Evolutionary conservation across 257 asterid species (phyloP), one percentile per base, ranked within the genome.

Genomic region (Nicotiana tabacum): DNA sequence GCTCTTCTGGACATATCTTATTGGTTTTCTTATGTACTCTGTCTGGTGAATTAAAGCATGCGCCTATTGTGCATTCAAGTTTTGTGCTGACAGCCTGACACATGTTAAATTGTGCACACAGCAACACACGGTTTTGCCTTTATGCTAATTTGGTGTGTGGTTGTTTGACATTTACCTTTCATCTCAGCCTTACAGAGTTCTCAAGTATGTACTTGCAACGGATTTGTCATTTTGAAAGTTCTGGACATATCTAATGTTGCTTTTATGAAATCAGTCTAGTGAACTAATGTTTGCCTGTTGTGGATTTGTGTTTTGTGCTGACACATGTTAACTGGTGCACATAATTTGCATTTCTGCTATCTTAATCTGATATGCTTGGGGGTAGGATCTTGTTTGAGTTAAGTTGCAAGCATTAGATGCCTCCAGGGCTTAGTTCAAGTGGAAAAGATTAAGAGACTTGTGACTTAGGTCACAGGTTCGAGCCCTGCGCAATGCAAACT

Each of bases 91-190:
- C 51, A 43, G 51, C 12, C 12, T 9, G 12, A 51, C 27, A 27
- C 80, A 76, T 48, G 27, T 51, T 33, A 51, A n/a, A 15, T 15
- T 13, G 64, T 51, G 27, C 43, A 7, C 5, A 24, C 9, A 29
- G 53, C 53, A 27, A n/a, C 46, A 3, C 5, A 46, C 16, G 1
- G 29, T 51, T 72, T 76, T 51, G 80, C 27, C 9, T 51, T 2
- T 51, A 29, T 76, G 80, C 64, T 51, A 72, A 18, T 37, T 48
- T 51, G 64, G 53, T 76, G 16, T 93, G 85, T 91, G 97, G 84
- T 96, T 97, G 99, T 93, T 96, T 89, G 98, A 94, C 89, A 94
- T 94, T 98, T 97, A 94, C 83, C 98, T 96, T 66, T 90, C 98
- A 15, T 92, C 97, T 87, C 89, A 87, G 82, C 98, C 98, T 82